A percentile compares a stretch with the other conserved stretches of the same genome.
Evolutionary conservation across 805 yeast species (phyloP).

Genomic region (Tetrapisispora iriomotensis): DNA sequence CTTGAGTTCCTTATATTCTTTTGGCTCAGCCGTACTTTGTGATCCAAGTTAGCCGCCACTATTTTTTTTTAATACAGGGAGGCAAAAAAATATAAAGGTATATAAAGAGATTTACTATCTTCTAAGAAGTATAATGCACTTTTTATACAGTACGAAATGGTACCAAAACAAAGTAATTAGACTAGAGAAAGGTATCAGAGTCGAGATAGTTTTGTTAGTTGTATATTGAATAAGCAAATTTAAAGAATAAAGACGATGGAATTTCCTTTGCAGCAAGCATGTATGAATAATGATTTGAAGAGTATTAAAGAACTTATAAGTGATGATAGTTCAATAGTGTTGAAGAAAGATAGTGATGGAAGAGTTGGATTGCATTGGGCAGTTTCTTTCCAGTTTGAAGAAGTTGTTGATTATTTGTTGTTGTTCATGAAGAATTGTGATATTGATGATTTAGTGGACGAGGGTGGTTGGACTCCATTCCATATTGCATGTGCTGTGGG

Average conservation of each 20-base stretch:
- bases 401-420: slow-evolving; percentile 38
- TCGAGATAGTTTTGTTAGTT: too few relatives aligned
- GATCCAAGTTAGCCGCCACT: too few relatives aligned
- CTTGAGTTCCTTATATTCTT: too few relatives aligned
- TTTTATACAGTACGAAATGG: too few relatives aligned
- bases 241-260: too few relatives aligned
- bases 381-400: slow-evolving; percentile 47
- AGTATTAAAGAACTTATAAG: slow-evolving; percentile 43
- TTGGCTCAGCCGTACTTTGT: too few relatives aligned
- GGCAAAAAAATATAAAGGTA: too few relatives aligned
- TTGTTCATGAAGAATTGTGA: slow-evolving; percentile 34
- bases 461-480: slow-evolving; percentile 79
- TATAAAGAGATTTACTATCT: too few relatives aligned
- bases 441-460: slow-evolving; percentile 59
- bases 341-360: slow-evolving; percentile 55
- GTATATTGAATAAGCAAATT: too few relatives aligned
- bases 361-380: slow-evolving; percentile 90
- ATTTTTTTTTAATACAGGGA: too few relatives aligned
- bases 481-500: slow-evolving; percentile 81
- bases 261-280: slow-evolving; percentile 47
- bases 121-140: too few relatives aligned
- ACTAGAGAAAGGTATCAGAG: not conserved
- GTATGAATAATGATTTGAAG: slow-evolving; percentile 46
- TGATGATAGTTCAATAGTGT: slow-evolving; percentile 38
- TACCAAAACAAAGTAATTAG: too few relatives aligned